Conservation (phyloP, 768 basidiomycete species). For the Mycena capillaripes region DNA sequence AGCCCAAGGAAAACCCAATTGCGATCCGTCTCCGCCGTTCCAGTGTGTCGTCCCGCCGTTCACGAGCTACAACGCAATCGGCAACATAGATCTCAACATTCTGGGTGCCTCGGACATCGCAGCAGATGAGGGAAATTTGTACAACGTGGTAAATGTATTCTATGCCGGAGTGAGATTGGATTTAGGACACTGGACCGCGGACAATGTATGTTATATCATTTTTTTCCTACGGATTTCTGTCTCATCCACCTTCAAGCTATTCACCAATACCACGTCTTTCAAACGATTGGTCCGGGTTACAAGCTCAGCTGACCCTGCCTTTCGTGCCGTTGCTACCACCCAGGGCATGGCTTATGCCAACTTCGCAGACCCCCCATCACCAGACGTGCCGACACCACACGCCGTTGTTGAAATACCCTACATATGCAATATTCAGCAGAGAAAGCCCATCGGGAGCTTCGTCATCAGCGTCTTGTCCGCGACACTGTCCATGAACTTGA, state of each 20-base stretch:
- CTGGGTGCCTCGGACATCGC: constrained; percentile 1
- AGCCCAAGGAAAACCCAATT: constrained; percentile 13
- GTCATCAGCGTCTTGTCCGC: constrained; percentile 22
- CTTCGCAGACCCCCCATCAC: background rate
- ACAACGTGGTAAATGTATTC: constrained; percentile 25
- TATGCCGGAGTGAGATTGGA: constrained; percentile 26
- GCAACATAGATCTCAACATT: constrained; percentile 25
- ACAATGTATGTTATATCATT: constrained; percentile 25
- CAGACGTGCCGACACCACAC: constrained; percentile 18
- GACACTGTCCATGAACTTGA: constrained; percentile 30
- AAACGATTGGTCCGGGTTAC: constrained; percentile 5
- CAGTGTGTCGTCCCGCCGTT: constrained; percentile 6
- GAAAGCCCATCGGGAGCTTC: constrained; percentile 29
- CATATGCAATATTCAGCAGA: constrained; percentile 17
- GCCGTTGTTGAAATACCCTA: constrained; percentile 29
- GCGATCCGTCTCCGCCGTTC: constrained; percentile 8
- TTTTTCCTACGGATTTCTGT: background rate
- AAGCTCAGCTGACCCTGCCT: constrained; percentile 1
- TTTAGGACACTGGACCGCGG: constrained; percentile 26
- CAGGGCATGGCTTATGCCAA: constrained; percentile 29
- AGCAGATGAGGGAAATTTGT: constrained; percentile 16
- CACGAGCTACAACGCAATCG: constrained; percentile 26
- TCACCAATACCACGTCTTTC: constrained; percentile 32
- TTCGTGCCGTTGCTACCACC: constrained; percentile 18
- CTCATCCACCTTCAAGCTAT: constrained; percentile 15